Evolutionary conservation across 345 rosid species (phyloP), one percentile per base, ranked within the genome.

Genomic region (Linum trigynum): DNA sequence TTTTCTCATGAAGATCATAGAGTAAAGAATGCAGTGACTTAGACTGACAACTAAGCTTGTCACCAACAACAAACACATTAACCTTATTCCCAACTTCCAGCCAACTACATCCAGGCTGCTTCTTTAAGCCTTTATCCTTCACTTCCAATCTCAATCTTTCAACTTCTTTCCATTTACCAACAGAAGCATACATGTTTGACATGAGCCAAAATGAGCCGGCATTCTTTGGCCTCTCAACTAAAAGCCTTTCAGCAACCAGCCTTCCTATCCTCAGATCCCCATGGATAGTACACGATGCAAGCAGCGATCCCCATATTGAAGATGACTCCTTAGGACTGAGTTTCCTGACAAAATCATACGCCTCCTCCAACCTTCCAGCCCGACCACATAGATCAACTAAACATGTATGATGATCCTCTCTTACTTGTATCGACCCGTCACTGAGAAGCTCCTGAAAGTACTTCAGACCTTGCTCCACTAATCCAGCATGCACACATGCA

Each of bases 71-170:
- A 69, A 86, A 89, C 59, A 76, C 77, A 69, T 83, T 78, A 63
- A 61, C 72, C 67, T 63, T 76, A 57, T 74, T 80, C 67, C 73
- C 81, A 8, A 85, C 62, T 66, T 71, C 74, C 67, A 86, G 69
- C 94, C 96, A 89, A 74, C 96, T 86, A 63, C 87, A 82, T 38
- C 96, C 91, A 0, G 96, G 94, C 64, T 73, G 85, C 67, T 89
- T 89, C 82, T 85, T 86, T 67, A 89, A 64, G 40, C 88, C 87
- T 63, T 65, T 82, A 15, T 77, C 81, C 79, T 87, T 87, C 89
- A 89, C 81, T 70, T 60, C 64, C 70, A 43, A 68, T 70, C 91
- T 82, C 77, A 83, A 63, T 60, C 72, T 74, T 15, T 78, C 76
- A 56, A 88, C 89, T 36, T 85, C 82, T 65, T 75, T 70, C 83